A percentile compares a stretch with the other conserved stretches of the same genome.
These are phyloP conservation scores for Liriodendron chinense DNA, from an alignment of 164 flowering plant species.

Conservation along the genomic window DNA sequence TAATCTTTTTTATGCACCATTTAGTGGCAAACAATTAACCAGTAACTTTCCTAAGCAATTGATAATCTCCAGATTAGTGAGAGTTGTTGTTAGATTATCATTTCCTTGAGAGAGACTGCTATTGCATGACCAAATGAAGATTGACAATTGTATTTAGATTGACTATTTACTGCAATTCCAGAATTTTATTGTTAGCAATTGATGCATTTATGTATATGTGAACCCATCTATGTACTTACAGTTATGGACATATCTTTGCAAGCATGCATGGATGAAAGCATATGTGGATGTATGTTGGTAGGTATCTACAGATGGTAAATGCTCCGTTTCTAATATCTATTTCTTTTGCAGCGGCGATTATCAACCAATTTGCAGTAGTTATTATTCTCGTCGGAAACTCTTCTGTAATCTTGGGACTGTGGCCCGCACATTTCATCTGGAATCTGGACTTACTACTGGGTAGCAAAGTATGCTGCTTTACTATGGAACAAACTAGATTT, in stretches of 20 bases:
- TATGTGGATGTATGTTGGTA: not conserved
- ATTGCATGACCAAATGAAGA: not conserved
- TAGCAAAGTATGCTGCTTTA: slow-evolving; percentile 48
- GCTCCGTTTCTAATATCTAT: not conserved
- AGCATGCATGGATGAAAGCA: not conserved
- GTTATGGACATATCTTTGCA: not conserved
- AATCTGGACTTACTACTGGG: slow-evolving; percentile 61
- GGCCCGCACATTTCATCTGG: slow-evolving; percentile 86
- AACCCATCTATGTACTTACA: not conserved
- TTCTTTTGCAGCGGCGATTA: slow-evolving; percentile 43
- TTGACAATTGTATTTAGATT: too few species aligned
- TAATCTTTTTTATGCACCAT: too few species aligned
- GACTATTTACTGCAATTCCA: not conserved
- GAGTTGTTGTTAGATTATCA: too few species aligned
- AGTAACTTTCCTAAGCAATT: too few species aligned
- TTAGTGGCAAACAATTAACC: too few species aligned
- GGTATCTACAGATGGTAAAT: not conserved
- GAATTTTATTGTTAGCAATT: too few species aligned
- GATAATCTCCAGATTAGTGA: too few species aligned
- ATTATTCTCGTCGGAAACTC: slow-evolving; percentile 63
- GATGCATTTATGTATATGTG: too few species aligned
- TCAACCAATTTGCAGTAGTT: slow-evolving; percentile 43
- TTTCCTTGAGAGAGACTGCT: too few species aligned
- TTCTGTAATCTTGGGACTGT: slow-evolving; percentile 70
- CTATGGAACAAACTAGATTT: too few species aligned